phyloP scores from a whole-genome alignment of 129 eudicot genomes.

The Centrapalus pauciflorus region DNA sequence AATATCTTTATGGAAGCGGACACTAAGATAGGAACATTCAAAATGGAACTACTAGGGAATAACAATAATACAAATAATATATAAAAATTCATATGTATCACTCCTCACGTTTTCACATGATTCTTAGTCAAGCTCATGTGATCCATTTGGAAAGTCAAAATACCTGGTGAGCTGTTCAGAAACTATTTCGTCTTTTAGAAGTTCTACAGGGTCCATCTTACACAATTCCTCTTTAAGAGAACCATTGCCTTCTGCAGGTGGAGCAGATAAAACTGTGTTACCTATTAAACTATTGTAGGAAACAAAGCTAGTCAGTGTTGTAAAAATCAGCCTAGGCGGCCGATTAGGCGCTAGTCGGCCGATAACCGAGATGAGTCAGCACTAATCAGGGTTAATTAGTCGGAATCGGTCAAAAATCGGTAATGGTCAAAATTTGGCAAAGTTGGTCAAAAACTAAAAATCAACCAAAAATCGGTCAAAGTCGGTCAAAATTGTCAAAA shows the following conservation, averaged over 20 bases:
- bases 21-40: background rate
- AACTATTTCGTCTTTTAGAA: conserved; percentile 76
- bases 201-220: conserved; percentile 31
- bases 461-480: no score
- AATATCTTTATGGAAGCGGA: background rate
- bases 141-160: conserved; percentile 1
- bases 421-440: no score
- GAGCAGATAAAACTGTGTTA: conserved; percentile 11
- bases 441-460: no score
- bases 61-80: background rate
- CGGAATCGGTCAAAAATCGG: no score
- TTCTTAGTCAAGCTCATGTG: background rate
- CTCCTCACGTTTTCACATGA: conserved; percentile 3
- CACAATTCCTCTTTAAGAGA: conserved; percentile 10
- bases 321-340: no score
- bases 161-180: conserved; percentile 95
- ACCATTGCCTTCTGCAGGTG: conserved; percentile 14
- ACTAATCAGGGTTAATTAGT: no score
- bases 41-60: background rate
- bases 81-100: background rate
- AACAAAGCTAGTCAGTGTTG: background rate
- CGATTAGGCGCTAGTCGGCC: background rate
- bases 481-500: no score
- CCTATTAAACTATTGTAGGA: conserved; percentile 12
- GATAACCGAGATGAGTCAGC: no score